A percentile compares a stretch with the other conserved stretches of the same genome.
phyloP scores from a whole-genome alignment of 306 rosid species.

The Crotalaria pallida region DNA sequence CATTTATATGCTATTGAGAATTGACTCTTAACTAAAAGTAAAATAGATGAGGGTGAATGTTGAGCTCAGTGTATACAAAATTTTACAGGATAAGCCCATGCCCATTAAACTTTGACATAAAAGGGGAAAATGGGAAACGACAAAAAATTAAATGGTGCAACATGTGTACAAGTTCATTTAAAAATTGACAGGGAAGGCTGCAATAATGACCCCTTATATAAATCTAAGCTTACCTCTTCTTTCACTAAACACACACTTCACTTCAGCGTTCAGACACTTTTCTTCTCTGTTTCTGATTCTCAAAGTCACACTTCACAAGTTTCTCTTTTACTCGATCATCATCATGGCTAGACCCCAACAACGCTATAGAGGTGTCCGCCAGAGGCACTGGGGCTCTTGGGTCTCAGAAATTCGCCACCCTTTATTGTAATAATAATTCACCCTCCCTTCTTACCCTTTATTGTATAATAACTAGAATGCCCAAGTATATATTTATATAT shows the following conservation, averaged over 20 bases:
- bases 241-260: conserved; percentile 26
- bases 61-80: too few species aligned
- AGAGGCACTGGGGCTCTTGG: conserved; percentile 91
- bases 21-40: too few species aligned
- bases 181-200: conserved; percentile 13
- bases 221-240: conserved; percentile 3
- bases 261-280: conserved; percentile 9
- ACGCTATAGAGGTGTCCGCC: conserved; percentile 73
- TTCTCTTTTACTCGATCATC: not conserved
- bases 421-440: conserved; percentile 40
- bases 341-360: conserved; percentile 71
- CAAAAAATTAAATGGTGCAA: not conserved
- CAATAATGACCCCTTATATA: conserved; percentile 20
- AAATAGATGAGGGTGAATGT: too few species aligned
- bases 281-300: conserved; percentile 11
- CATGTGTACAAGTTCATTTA: conserved; percentile 14
- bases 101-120: too few species aligned
- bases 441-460: not conserved
- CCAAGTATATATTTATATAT: not conserved
- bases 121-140: not conserved
- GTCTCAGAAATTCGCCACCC: conserved; percentile 83
- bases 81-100: too few species aligned
- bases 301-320: conserved; percentile 22
- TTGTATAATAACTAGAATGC: not conserved
- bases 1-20: too few species aligned